Base-by-base conservation (phyloP, 169 alveolate genomes). In the Eimeria maxima region DNA sequence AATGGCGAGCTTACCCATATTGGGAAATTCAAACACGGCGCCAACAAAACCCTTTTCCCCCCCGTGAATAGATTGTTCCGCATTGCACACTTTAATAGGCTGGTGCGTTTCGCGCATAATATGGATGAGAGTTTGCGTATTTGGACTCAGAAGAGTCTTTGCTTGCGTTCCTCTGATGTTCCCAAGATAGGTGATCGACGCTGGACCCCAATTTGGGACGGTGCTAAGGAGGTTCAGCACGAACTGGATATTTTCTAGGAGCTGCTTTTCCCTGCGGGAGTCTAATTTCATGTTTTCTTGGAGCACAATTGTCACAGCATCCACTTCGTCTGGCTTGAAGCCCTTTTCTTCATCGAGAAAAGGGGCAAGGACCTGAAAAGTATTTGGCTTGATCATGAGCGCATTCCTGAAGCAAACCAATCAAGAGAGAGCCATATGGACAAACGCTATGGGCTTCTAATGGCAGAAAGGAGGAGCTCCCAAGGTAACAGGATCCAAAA, bases 11-110 rank as follows among this genome's bases (percentile, higher is more conserved):
- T 22, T 38, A 57, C 93, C 93, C 83, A 87, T 42, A 11, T 11
- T 20, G 11, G 93, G 93, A 2, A 87, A 2, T 5, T 22, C 47
- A 13, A 87, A 3, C 3, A 65, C 93, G 11, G 78, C 80, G 24
- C 93, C 93, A 4, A 87, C 42, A 81, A 87, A 87, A 1, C 93
- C 93, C 45, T 87, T 87, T 63, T 87, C 93, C 14, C 93, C 44
- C 18, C 44, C 44, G 10, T 18, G 24, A 65, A 87, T 42, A 10
- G 93, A 18, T 16, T 87, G 83, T 20, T 44, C 78, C 7, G 93
- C 67, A 22, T 8, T 65, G 93, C 93, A 87, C 16, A 63, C 47
- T 16, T 5, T 2, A 16, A 44, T 5, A 4, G 93, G 93, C 10
- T 20, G 27, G 53, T 87, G 83, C 14, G 93, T 33, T 50, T 33